These are phyloP conservation scores for Ogataea corticis DNA, from an alignment of 805 yeast species.

Conservation along the genomic window DNA sequence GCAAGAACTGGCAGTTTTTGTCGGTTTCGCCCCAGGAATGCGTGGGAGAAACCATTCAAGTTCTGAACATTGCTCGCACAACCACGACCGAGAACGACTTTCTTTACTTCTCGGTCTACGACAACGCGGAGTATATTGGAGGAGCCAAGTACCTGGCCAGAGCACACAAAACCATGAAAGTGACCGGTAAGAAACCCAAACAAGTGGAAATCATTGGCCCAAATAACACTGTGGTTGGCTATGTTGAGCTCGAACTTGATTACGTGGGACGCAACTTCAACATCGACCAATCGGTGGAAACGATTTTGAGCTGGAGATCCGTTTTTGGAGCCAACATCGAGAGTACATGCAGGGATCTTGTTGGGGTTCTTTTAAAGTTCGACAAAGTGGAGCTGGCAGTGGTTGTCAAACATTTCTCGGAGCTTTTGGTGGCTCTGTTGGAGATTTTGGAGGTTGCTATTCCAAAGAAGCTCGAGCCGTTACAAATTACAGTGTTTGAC, in stretches of 20 bases:
- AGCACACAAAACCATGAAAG: slow-evolving; percentile 27
- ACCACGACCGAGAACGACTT: slow-evolving; percentile 50
- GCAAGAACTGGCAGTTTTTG: slow-evolving; percentile 64
- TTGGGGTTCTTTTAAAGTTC: slow-evolving; percentile 48
- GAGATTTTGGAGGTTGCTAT: slow-evolving; percentile 34
- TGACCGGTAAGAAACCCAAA: slow-evolving; percentile 45
- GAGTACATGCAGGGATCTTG: slow-evolving; percentile 43
- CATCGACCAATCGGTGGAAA: slow-evolving; percentile 53
- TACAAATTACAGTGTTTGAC: slow-evolving; percentile 44
- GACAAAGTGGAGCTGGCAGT: slow-evolving; percentile 55
- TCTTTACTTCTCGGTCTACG: slow-evolving; percentile 54
- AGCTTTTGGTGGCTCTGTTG: slow-evolving; percentile 43
- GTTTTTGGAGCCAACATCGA: slow-evolving; percentile 43
- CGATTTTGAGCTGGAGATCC: slow-evolving; percentile 53
- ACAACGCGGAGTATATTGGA: slow-evolving; percentile 65
- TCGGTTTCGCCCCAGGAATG: slow-evolving; percentile 71
- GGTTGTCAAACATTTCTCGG: slow-evolving; percentile 61
- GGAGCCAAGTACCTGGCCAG: slow-evolving; percentile 49
- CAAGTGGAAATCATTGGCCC: slow-evolving; percentile 42
- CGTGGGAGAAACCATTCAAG: slow-evolving; percentile 68
- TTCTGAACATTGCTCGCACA: slow-evolving; percentile 55
- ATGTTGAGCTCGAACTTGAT: slow-evolving; percentile 54
- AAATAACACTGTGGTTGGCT: slow-evolving; percentile 43
- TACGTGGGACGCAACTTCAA: slow-evolving; percentile 72
- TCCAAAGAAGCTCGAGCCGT: slow-evolving; percentile 20